Base-by-base conservation (phyloP, 768 basidiomycete genomes). In the Kwoniella europaea region DNA sequence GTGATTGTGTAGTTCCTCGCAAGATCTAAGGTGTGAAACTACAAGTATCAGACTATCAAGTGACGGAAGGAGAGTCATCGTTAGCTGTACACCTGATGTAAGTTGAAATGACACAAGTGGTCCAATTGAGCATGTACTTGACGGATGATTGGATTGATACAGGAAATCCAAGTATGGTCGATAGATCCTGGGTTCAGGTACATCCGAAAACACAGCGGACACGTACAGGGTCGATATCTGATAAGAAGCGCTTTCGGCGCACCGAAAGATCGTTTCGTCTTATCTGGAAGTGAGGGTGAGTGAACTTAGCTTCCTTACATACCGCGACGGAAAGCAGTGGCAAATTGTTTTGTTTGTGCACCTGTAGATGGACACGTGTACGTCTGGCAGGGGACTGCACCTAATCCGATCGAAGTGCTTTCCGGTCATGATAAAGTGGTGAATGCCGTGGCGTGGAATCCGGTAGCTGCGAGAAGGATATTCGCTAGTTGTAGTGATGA, bases 401-500 rank as follows among this genome's bases (percentile, higher is more conserved):
- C 91, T 2, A 85, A 87, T 2, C 86, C 95, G 55, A 86, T 98
- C n/a, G 93, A 97, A 82, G 87, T 90, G n/a, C 87, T 99, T 2
- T 82, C 88, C 3, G 97, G 97, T 0, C 96, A 98, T 77, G 90
- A 89, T n/a, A 85, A 86, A 68, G 92, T 91, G 72, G 95, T 99
- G 71, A 99, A 98, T 82, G 90, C 92, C 15, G 95, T 98, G 16
- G 91, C 94, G 44, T 99, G 97, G 97, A 95, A 97, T 83, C 94
- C 93, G 20, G 86, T 87, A 61, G 91, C 93, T 79, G 88, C 90
- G 74, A 89, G 90, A 68, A 91, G 75, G 66, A 72, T 98, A 90
- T 98, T 98, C 85, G 97, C 97, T 42, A 94, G 92, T 54, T 97
- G 94, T 83, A 93, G 93, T 55, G 96, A 99, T 82, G 96, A 99